Conservation (phyloP, 805 yeast species). For the Saturnispora kantuleensis region DNA sequence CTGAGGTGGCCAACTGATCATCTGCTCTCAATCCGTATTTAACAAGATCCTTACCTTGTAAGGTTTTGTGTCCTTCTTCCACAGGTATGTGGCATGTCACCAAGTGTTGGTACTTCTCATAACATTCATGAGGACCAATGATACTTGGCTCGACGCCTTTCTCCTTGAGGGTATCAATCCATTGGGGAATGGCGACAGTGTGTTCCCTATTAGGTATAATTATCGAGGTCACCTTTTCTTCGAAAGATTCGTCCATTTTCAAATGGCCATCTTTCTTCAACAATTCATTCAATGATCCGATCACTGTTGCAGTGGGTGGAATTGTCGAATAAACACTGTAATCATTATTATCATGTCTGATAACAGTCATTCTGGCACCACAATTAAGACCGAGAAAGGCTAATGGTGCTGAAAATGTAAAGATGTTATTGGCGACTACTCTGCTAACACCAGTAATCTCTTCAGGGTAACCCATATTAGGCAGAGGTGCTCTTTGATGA, state of each 20-base stretch:
- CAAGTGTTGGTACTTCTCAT: neutral
- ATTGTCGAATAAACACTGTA: slow-evolving; percentile 46
- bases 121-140: neutral
- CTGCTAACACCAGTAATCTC: slow-evolving; percentile 31
- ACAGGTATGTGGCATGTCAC: slow-evolving; percentile 1
- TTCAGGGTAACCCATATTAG: slow-evolving; percentile 32
- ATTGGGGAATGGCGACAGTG: slow-evolving; percentile 30
- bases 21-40: slow-evolving; percentile 27
- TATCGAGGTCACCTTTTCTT: slow-evolving; percentile 35
- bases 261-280: slow-evolving; percentile 19
- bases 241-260: slow-evolving; percentile 26
- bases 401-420: slow-evolving; percentile 29
- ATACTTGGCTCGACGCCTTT: neutral
- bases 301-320: slow-evolving; percentile 41
- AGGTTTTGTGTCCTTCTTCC: neutral
- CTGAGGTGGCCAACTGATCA: slow-evolving; percentile 22
- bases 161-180: neutral
- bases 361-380: slow-evolving; percentile 32
- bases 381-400: slow-evolving; percentile 21
- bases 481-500: neutral
- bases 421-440: slow-evolving; percentile 22
- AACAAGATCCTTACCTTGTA: slow-evolving; percentile 5
- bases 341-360: slow-evolving; percentile 19
- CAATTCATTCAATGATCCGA: slow-evolving; percentile 27
- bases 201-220: slow-evolving; percentile 58